Evolutionary conservation across 495 filamentous ascomycete species (phyloP).

Genomic region (Opeltia flavorubescens): DNA sequence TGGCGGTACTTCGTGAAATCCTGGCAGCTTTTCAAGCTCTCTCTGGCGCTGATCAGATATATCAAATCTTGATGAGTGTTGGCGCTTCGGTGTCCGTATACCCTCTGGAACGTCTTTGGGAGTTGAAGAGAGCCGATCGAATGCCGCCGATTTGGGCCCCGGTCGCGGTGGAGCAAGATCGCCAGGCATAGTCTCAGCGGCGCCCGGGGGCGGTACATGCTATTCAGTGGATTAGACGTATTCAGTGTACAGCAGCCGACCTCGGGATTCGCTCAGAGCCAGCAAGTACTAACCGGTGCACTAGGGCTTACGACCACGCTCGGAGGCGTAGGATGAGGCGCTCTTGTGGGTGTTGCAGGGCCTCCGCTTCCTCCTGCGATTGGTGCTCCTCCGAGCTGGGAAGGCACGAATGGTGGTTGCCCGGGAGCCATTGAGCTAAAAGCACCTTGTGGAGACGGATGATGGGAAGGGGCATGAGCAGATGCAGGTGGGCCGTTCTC

Average conservation of each 20-base stretch:
- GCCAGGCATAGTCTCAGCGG: slow-evolving; percentile 94
- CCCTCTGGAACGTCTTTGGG: slow-evolving; percentile 95
- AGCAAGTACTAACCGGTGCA: slow-evolving; percentile 62
- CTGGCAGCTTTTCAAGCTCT: slow-evolving; percentile 91
- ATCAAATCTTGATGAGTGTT: slow-evolving; percentile 95
- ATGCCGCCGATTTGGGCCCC: slow-evolving; percentile 73
- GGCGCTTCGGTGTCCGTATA: slow-evolving; percentile 84
- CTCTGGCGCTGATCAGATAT: slow-evolving; percentile 83
- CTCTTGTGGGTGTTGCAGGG: slow-evolving; percentile 53
- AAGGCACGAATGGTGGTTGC: slow-evolving; percentile 18
- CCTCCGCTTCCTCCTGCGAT: slow-evolving; percentile 37
- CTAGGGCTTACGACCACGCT: slow-evolving; percentile 85
- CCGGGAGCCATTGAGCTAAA: slow-evolving; percentile 23
- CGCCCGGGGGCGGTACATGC: slow-evolving; percentile 88
- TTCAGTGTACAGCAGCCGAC: background rate
- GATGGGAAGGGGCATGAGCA: slow-evolving; percentile 26
- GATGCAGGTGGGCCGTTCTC: slow-evolving; percentile 41
- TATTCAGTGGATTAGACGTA: slow-evolving; percentile 25
- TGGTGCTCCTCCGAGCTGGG: slow-evolving; percentile 20
- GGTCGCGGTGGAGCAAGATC: slow-evolving; percentile 88
- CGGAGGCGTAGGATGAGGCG: slow-evolving; percentile 54
- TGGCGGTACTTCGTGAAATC: slow-evolving; percentile 97
- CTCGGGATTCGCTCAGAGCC: background rate
- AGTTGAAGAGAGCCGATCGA: slow-evolving; percentile 80
- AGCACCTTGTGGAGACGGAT: slow-evolving; percentile 24